These are phyloP conservation scores for Fusarium sp. DNA, from an alignment of 2,329 filamentous ascomycete species.

Conservation along the genomic window DNA sequence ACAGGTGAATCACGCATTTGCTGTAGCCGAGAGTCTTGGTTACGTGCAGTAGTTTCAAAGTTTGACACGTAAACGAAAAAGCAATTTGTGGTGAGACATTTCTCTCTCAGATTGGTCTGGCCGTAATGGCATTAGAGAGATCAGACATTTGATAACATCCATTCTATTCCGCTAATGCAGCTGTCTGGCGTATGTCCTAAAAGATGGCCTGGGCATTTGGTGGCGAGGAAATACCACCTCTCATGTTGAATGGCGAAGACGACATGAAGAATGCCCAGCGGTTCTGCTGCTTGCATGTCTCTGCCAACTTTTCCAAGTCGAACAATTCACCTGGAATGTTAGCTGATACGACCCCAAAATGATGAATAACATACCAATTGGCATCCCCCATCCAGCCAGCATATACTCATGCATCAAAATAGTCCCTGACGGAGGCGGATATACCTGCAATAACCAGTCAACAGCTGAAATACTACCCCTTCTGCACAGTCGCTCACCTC, in stretches of 20 bases:
- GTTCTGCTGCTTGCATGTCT: slow-evolving; percentile 66
- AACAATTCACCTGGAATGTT: slow-evolving; percentile 52
- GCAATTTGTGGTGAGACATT: background rate
- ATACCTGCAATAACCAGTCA: slow-evolving; percentile 36
- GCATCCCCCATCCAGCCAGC: slow-evolving; percentile 63
- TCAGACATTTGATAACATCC: background rate
- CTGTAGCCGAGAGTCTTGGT: background rate
- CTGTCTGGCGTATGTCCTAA: no score
- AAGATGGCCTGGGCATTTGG: slow-evolving; percentile 37
- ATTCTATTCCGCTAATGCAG: background rate
- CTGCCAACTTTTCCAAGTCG: slow-evolving; percentile 52
- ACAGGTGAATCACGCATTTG: background rate
- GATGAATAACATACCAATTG: slow-evolving; percentile 25
- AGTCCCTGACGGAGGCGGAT: slow-evolving; percentile 22
- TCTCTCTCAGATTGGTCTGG: background rate
- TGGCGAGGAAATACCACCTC: slow-evolving; percentile 26
- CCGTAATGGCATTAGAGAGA: no score
- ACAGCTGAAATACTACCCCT: background rate
- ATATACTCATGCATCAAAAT: slow-evolving; percentile 60
- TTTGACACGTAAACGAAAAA: background rate
- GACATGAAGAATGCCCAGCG: slow-evolving; percentile 65
- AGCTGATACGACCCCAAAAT: background rate
- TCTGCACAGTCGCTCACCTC: slow-evolving; percentile 57
- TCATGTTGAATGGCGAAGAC: slow-evolving; percentile 60
- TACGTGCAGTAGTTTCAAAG: background rate